A percentile compares a stretch with the other conserved stretches of the same genome.
These are phyloP conservation scores for Saccharum officinarum DNA, from an alignment of 176 grass and related monocot genomes.

Conservation along the genomic window DNA sequence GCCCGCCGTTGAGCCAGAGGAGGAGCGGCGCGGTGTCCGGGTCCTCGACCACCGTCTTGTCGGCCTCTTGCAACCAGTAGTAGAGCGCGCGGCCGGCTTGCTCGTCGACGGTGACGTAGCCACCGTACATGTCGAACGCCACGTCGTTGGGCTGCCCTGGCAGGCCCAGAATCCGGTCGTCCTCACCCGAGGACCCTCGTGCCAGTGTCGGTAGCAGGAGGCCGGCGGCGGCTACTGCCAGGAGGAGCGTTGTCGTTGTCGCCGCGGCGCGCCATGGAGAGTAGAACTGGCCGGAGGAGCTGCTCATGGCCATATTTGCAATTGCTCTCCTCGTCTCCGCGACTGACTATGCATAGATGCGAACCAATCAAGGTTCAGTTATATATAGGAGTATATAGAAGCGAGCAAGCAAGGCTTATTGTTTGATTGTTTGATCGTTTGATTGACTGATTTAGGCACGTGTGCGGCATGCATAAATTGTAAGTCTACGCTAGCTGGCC, in stretches of 20 bases:
- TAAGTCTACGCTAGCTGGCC: too few relatives aligned
- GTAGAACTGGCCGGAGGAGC: background rate
- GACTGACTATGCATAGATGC: too few relatives aligned
- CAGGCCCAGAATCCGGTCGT: background rate
- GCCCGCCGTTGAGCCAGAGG: constrained; percentile 76
- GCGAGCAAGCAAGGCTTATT: too few relatives aligned
- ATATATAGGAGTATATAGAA: too few relatives aligned
- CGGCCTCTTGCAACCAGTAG: constrained; percentile 1
- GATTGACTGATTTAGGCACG: too few relatives aligned
- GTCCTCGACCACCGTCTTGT: background rate
- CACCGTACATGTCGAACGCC: background rate
- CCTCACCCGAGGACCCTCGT: background rate
- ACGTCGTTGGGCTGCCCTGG: background rate
- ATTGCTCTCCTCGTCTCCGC: too few relatives aligned
- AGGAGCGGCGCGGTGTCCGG: constrained; percentile 39
- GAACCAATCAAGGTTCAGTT: too few relatives aligned
- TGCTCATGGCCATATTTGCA: background rate
- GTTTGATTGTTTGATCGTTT: too few relatives aligned
- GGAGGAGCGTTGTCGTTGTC: background rate
- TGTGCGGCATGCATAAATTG: too few relatives aligned
- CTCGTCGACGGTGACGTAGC: background rate
- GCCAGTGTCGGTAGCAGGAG: background rate
- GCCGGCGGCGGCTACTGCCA: background rate
- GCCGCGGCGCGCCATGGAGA: background rate
- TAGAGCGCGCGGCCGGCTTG: background rate